A percentile compares a stretch with the other conserved stretches of the same genome.
Evolutionary conservation across 2,329 filamentous ascomycete species (phyloP).

Genomic region (Fusarium ambrosium): DNA sequence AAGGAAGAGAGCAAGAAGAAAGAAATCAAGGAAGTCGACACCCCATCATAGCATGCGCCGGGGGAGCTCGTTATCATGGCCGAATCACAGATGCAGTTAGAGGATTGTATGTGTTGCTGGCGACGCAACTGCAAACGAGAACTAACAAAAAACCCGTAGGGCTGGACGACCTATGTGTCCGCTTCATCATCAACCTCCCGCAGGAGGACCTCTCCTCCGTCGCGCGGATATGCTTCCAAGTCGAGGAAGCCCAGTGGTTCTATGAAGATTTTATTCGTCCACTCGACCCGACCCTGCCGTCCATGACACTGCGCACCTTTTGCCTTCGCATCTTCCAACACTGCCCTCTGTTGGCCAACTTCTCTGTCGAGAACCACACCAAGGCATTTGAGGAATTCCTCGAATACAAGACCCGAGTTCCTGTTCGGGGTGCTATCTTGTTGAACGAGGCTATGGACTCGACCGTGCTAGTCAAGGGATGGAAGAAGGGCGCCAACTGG

Average conservation of each 20-base stretch:
- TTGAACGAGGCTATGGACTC: conserved; percentile 96
- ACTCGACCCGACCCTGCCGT: conserved; percentile 85
- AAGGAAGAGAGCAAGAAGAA: conserved; percentile 25
- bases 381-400: conserved; percentile 93
- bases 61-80: conserved; percentile 71
- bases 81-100: conserved; percentile 84
- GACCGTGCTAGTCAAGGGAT: conserved; percentile 93
- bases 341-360: conserved; percentile 87
- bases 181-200: conserved; percentile 97
- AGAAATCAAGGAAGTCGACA: conserved; percentile 13
- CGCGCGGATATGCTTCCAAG: conserved; percentile 96
- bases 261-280: conserved; percentile 99
- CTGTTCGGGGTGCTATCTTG: conserved; percentile 93
- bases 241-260: conserved; percentile 99
- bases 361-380: conserved; percentile 81
- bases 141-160: conserved; percentile 63
- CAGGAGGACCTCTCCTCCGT: conserved; percentile 90
- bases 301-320: conserved; percentile 86
- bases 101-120: conserved; percentile 77
- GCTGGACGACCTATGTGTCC: conserved; percentile 97
- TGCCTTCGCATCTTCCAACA: conserved; percentile 93
- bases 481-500: conserved; percentile 97
- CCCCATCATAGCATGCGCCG: conserved; percentile 47
- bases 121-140: conserved; percentile 17
- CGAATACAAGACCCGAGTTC: conserved; percentile 93